Base-by-base conservation (phyloP, 441 rosid species). In the Arabidopsis lyrata region DNA sequence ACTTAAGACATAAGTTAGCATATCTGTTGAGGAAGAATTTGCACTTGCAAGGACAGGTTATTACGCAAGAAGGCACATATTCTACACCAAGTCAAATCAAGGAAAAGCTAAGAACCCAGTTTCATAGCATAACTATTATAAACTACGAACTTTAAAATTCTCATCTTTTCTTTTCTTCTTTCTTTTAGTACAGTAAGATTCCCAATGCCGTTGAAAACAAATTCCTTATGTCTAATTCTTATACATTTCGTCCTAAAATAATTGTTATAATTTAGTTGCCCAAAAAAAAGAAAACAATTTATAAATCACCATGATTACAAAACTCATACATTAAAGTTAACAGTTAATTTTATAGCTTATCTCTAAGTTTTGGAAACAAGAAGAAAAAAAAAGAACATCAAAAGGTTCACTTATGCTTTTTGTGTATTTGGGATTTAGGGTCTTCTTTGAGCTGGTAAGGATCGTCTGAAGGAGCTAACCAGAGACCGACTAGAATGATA, bases 401-500 rank as follows among this genome's bases (percentile, higher is more conserved):
- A 49, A 48, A 50, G 48, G 54, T 76, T 87, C 80, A 85, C 55
- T 77, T 80, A 14, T 55, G 58, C 84, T 82, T 81, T 68, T n/a
- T 66, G 63, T 74, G 56, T 56, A 61, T 62, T 68, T 45, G 74
- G 35, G 84, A 27, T 68, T 73, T 60, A n/a, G 63, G 57, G n/a
- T 78, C 79, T 58, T 50, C 79, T 70, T 70, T 63, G 48, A 39
- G 11, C 64, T 66, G 58, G n/a, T 84, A 88, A 63, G 97, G 96
- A 80, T 81, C 74, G 39, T 83, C 81, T 0, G 88, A 68, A 18
- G 87, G 84, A 38, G 84, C 86, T 36, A 78, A 82, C 92, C 96
- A 89, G 31, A 92, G 80, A 55, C 97, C 99, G 84, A 83, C 81
- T 8, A 95, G 80, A 55, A 89, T 81, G 18, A 82, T 47, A 34